These are phyloP conservation scores for Candida yuanshanica DNA, from an alignment of 805 yeast species.

Conservation along the genomic window DNA sequence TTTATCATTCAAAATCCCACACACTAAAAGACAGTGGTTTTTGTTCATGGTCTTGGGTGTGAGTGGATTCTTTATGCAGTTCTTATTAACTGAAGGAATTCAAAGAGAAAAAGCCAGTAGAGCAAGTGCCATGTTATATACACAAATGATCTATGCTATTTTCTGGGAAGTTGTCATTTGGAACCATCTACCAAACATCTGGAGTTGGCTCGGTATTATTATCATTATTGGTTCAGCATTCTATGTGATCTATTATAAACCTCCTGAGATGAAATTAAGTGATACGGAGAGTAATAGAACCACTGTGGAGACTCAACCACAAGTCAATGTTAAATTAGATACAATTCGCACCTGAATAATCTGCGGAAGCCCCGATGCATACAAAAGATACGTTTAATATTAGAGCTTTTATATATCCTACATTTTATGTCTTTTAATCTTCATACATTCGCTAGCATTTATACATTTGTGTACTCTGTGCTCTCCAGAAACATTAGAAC, in stretches of 20 bases:
- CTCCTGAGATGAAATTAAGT: constrained; percentile 18
- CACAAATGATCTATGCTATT: constrained; percentile 73
- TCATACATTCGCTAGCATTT: too few species aligned
- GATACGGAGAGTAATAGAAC: neutral
- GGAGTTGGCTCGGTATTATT: constrained; percentile 64
- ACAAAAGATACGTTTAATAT: too few species aligned
- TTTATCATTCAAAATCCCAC: constrained; percentile 55
- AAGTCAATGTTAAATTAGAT: too few species aligned
- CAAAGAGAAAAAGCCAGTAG: constrained; percentile 77
- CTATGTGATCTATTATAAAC: constrained; percentile 49
- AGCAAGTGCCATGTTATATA: constrained; percentile 68
- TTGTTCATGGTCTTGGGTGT: constrained; percentile 58
- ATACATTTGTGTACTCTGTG: too few species aligned
- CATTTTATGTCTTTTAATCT: too few species aligned
- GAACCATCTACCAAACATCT: constrained; percentile 64
- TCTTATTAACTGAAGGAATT: constrained; percentile 71
- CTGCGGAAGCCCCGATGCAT: too few species aligned
- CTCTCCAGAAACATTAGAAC: too few species aligned
- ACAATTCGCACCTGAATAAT: too few species aligned
- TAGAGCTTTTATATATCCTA: too few species aligned
- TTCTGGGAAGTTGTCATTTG: constrained; percentile 69
- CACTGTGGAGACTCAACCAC: too few species aligned
- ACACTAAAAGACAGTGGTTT: constrained; percentile 58
- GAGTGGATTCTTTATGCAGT: constrained; percentile 81
- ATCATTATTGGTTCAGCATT: constrained; percentile 64